Evolutionary conservation across 2,329 filamentous ascomycete species (phyloP).

Genomic region (Aspergillus floridensis): DNA sequence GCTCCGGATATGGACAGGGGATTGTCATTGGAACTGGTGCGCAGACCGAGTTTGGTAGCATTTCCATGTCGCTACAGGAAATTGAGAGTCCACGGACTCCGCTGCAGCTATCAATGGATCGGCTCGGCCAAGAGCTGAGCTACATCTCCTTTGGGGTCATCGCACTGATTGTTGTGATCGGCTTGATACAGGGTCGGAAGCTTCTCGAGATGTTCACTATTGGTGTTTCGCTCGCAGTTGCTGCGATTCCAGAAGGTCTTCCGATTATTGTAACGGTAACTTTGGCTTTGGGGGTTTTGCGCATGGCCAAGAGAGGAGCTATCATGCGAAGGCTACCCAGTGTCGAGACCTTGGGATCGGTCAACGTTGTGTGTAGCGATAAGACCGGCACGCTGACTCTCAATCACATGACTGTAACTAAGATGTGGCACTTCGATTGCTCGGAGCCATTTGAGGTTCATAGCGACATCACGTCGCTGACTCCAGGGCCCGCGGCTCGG

Average conservation of each 20-base stretch:
- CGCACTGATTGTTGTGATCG: slow-evolving; percentile 85
- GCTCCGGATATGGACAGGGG: slow-evolving; percentile 91
- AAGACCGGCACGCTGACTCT: slow-evolving; percentile 96
- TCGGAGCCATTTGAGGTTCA: slow-evolving; percentile 56
- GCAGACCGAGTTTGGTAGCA: slow-evolving; percentile 92
- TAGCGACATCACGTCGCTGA: slow-evolving; percentile 50
- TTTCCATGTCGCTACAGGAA: slow-evolving; percentile 87
- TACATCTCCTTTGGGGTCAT: slow-evolving; percentile 97
- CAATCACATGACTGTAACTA: slow-evolving; percentile 97
- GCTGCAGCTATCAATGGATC: slow-evolving; percentile 93
- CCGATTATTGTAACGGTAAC: slow-evolving; percentile 99
- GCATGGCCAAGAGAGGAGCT: slow-evolving; percentile 92
- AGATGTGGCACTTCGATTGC: slow-evolving; percentile 90
- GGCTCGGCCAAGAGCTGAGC: slow-evolving; percentile 91
- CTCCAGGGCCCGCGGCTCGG: slow-evolving; percentile 70
- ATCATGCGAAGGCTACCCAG: slow-evolving; percentile 95
- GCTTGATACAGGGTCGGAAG: slow-evolving; percentile 83
- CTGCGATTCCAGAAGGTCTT: slow-evolving; percentile 91
- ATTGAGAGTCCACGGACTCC: slow-evolving; percentile 95
- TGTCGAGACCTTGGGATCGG: slow-evolving; percentile 95
- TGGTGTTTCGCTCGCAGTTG: slow-evolving; percentile 92
- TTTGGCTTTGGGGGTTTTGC: slow-evolving; percentile 85
- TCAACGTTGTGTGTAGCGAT: slow-evolving; percentile 98
- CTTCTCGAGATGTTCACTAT: slow-evolving; percentile 96
- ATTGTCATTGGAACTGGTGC: slow-evolving; percentile 96